Conservation (phyloP, 2,329 filamentous ascomycete species). For the Aspergillus brasiliensis region DNA sequence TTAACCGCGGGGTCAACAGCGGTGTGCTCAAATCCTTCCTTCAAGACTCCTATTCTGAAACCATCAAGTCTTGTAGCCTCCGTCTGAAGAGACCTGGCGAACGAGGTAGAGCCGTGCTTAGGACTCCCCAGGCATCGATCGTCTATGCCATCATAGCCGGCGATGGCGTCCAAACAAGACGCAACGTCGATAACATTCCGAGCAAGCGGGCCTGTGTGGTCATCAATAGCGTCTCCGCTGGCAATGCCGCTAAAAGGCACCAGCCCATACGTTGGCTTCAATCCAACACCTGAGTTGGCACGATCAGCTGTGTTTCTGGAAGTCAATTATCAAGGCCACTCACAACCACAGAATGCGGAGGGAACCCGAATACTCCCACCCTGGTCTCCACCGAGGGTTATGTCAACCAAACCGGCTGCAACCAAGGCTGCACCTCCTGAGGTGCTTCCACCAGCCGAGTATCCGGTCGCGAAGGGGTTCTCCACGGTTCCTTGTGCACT, state of each 20-base stretch:
- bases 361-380: conserved; percentile 37
- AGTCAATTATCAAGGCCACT: not conserved
- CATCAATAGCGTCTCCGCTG: conserved; percentile 54
- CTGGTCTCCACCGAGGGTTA: conserved; percentile 37
- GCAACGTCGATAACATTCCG: conserved; percentile 46
- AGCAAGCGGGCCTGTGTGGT: conserved; percentile 53
- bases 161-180: conserved; percentile 48
- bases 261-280: conserved; percentile 56
- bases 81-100: conserved; percentile 15
- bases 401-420: conserved; percentile 28
- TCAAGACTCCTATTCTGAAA: conserved; percentile 45
- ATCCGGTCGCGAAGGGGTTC: conserved; percentile 31
- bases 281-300: conserved; percentile 38
- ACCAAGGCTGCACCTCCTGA: conserved; percentile 33
- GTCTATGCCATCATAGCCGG: conserved; percentile 54
- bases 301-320: not conserved
- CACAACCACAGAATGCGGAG: conserved; percentile 48
- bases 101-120: conserved; percentile 26
- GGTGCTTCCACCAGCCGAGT: conserved; percentile 33
- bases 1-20: conserved; percentile 46
- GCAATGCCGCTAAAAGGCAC: conserved; percentile 56
- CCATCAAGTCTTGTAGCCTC: conserved; percentile 18
- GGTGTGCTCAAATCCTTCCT: conserved; percentile 48
- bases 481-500: conserved; percentile 32
- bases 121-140: conserved; percentile 44